Evolutionary conservation across 768 basidiomycete species (phyloP).

Genomic region (Suillus subalutaceus): DNA sequence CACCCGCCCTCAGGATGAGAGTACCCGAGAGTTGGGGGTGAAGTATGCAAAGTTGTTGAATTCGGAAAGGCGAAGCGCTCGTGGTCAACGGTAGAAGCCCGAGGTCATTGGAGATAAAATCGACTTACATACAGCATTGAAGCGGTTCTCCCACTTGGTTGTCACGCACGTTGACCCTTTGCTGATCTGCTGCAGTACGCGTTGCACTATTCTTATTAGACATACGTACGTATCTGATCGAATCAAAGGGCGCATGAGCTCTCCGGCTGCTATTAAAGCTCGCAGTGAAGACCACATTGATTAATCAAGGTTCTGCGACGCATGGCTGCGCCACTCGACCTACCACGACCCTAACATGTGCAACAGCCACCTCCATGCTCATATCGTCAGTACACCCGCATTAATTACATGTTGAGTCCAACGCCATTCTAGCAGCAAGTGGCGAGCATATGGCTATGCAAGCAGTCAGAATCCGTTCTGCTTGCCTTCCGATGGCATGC

Average conservation of each 20-base stretch:
- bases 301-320: background rate
- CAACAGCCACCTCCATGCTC: background rate
- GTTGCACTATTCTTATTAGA: background rate
- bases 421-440: background rate
- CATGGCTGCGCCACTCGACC: background rate
- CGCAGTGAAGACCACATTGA: background rate
- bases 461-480: background rate
- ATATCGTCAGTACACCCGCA: background rate
- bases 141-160: background rate
- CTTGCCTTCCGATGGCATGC: background rate
- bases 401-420: background rate
- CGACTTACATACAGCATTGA: background rate
- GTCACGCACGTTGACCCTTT: background rate
- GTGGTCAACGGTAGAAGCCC: background rate
- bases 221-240: background rate
- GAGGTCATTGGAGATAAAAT: background rate
- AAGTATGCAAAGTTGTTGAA: conserved; percentile 5
- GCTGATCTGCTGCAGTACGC: background rate
- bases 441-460: background rate
- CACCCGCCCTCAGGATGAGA: background rate
- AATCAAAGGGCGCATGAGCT: background rate
- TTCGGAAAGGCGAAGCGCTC: background rate
- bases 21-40: background rate
- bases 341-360: background rate
- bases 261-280: background rate